Evolutionary conservation across 1,284 basidiomycete genomes (phyloP).

Genomic region (Athelia sp.): DNA sequence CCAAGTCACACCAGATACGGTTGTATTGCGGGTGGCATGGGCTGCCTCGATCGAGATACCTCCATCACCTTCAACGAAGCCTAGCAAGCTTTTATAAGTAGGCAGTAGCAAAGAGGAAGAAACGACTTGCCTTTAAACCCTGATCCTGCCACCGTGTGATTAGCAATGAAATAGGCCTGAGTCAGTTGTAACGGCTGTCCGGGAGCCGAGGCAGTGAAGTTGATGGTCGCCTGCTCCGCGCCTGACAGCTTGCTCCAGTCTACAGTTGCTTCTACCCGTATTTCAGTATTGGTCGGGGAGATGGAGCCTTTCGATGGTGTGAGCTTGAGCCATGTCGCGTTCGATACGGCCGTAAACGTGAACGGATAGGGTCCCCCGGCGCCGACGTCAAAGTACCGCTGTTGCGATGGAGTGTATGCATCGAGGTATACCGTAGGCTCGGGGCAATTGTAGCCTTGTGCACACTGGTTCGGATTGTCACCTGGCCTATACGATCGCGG

Average conservation of each 20-base stretch:
- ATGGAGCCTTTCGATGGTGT: constrained; percentile 44
- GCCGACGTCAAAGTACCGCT: constrained; percentile 56
- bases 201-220: constrained; percentile 39
- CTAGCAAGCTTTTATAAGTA: constrained; percentile 19
- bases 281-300: constrained; percentile 42
- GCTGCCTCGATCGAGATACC: constrained; percentile 63
- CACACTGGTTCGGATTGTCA: constrained; percentile 54
- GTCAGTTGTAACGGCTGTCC: constrained; percentile 33
- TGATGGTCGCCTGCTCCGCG: constrained; percentile 36
- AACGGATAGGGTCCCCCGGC: constrained; percentile 57
- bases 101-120: no score
- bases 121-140: constrained; percentile 42
- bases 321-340: constrained; percentile 51
- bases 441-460: constrained; percentile 43
- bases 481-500: constrained; percentile 49
- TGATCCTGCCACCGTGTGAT: constrained; percentile 29
- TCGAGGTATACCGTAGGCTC: constrained; percentile 48
- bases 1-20: constrained; percentile 51
- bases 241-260: constrained; percentile 56
- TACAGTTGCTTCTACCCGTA: constrained; percentile 51
- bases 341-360: constrained; percentile 46
- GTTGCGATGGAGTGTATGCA: constrained; percentile 45
- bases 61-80: constrained; percentile 61
- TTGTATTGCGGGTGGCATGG: constrained; percentile 47
- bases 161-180: constrained; percentile 34